Evolutionary conservation across 176 grass and related monocot species (phyloP).

Genomic region (Triticum timopheevii): DNA sequence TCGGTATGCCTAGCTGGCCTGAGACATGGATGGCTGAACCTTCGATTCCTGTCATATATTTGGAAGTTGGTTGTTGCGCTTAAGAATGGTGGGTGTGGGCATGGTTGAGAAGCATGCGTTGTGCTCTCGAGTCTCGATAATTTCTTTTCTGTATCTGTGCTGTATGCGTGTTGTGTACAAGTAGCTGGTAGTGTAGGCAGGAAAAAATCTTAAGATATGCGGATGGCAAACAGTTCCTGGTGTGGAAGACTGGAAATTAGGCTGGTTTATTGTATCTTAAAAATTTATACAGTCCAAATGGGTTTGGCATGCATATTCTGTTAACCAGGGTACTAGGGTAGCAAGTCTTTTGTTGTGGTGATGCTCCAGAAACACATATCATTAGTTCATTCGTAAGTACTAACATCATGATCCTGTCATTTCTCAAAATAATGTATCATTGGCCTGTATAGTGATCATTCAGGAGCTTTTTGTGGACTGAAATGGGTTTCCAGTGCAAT

Average conservation of each 20-base stretch:
- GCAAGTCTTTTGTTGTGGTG: background rate
- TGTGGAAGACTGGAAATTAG: background rate
- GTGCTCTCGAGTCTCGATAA: background rate
- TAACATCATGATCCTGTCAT: background rate
- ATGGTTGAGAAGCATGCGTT: background rate
- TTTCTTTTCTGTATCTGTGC: background rate
- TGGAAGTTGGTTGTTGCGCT: background rate
- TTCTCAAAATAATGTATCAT: background rate
- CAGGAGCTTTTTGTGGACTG: background rate
- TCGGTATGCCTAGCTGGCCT: background rate
- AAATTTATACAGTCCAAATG: background rate
- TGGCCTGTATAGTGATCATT: background rate
- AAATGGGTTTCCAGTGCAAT: background rate
- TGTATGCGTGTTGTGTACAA: background rate
- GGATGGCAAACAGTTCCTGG: background rate
- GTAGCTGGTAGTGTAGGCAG: background rate
- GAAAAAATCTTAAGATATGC: background rate
- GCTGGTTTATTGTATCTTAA: background rate
- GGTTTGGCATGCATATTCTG: background rate
- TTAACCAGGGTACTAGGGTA: background rate
- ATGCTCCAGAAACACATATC: slow-evolving; percentile 18
- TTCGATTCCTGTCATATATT: background rate
- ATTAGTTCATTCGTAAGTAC: background rate
- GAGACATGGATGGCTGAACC: background rate
- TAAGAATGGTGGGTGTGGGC: background rate